Evolutionary conservation across 139 green algal species (phyloP).

Genomic region (Gonium pectorale): DNA sequence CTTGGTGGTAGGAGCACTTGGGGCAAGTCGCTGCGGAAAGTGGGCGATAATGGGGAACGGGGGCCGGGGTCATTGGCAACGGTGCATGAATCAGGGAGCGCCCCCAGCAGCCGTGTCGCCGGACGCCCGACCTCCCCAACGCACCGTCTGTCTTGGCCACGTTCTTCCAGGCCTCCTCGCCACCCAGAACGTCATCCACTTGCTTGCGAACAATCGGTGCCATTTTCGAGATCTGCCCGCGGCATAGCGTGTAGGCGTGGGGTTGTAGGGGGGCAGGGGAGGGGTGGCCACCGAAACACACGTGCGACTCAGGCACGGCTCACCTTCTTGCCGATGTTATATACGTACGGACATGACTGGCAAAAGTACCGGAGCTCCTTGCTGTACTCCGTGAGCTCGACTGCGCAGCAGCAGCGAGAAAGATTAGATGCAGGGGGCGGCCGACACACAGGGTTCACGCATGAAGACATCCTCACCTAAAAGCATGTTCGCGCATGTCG

Average conservation of each 20-base stretch:
- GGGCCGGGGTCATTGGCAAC: neutral
- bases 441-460: no score
- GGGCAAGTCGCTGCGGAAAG: conserved; percentile 75
- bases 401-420: conserved; percentile 46
- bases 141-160: conserved; percentile 83
- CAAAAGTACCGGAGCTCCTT: conserved; percentile 82
- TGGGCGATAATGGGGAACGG: neutral
- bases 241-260: neutral
- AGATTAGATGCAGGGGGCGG: neutral
- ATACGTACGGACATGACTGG: conserved; percentile 88
- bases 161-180: conserved; percentile 92
- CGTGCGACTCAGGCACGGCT: no score
- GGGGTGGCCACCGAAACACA: no score
- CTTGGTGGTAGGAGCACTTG: conserved; percentile 82
- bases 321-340: conserved; percentile 81
- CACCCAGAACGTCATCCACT: conserved; percentile 93
- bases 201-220: conserved; percentile 78
- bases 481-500: conserved; percentile 91
- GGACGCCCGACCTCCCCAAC: no score
- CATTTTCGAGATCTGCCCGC: conserved; percentile 73
- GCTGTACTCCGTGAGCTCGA: conserved; percentile 69
- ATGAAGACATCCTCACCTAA: conserved; percentile 62
- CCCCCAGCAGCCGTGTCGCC: no score
- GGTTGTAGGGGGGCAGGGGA: no score
- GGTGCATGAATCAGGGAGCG: neutral